Evolutionary conservation across 169 alveolate species (phyloP), one percentile per base, ranked within the genome.

Genomic region (Plasmodium gaboni): DNA sequence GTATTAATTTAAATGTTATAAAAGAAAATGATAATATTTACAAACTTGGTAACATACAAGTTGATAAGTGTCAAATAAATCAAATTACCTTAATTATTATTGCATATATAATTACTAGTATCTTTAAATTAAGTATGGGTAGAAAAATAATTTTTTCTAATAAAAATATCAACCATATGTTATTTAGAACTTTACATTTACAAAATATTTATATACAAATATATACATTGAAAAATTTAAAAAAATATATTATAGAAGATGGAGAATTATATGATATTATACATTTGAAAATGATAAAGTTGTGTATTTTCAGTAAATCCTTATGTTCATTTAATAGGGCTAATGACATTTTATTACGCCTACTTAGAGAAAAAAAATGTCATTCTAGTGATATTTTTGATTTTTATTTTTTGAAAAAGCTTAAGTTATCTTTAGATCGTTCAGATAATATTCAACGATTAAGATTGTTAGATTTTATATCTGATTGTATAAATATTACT

Each of bases 151-250:
- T 83, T 3, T 83, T 83, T 28, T 83, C 78, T 15, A 83, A 83
- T 68, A 53, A 68, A 68, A 83, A 55, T 15, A 83, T 68, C 7
- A 83, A 10, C 17, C 13, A 42, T 28, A 22, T 83, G 26, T 48
- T 83, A 46, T 46, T 83, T 68, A 83, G 65, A 55, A 64, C 85
- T 6, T 51, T 83, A 71, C 55, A 68, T 69, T 68, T 51, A 19
- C 91, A 83, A 68, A 83, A 83, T 69, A 83, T 83, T 19, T 83
- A 83, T 42, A 44, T 83, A 17, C 91, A 83, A 83, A 83, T 83
- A 53, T 83, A 68, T 61, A 83, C 91, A 13, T 55, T 83, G 65
- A 65, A 68, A 83, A 83, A 83, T 83, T 55, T 83, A 69, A 83
- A 83, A 83, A 83, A 68, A 55, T 83, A 83, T 83, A 26, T 83